Evolutionary conservation across 768 basidiomycete genomes (phyloP).

Genomic region (Tricholoma flavovirens): DNA sequence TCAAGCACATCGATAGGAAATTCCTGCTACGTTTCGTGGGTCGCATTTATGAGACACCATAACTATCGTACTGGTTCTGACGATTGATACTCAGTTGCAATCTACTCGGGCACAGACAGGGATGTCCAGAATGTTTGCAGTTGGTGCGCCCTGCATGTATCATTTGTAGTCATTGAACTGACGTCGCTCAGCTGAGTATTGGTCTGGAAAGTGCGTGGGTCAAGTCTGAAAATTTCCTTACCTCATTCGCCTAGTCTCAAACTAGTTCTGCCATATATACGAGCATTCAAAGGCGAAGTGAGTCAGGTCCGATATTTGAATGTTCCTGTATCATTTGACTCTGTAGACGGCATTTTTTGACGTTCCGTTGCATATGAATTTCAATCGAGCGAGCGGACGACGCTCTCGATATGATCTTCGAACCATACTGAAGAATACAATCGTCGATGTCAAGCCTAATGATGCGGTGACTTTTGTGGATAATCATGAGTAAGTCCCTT

Average conservation of each 20-base stretch:
- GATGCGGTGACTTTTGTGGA: conserved; percentile 91
- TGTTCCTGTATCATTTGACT: background rate
- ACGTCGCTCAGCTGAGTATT: conserved; percentile 64
- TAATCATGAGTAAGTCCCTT: conserved; percentile 71
- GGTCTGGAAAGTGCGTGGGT: conserved; percentile 59
- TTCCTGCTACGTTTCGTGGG: conserved; percentile 70
- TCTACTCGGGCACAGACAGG: conserved; percentile 40
- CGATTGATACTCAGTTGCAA: conserved; percentile 37
- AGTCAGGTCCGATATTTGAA: conserved; percentile 9
- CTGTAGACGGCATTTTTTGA: conserved; percentile 83
- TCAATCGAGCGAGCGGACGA: conserved; percentile 68
- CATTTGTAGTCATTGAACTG: background rate
- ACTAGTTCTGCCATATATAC: conserved; percentile 51
- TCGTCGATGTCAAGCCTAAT: conserved; percentile 61
- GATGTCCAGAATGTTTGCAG: conserved; percentile 51
- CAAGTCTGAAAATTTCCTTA: background rate
- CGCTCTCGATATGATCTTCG: conserved; percentile 71
- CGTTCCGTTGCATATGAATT: conserved; percentile 82
- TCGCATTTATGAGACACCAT: conserved; percentile 2
- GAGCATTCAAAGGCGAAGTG: conserved; percentile 62
- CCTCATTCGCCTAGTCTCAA: conserved; percentile 33
- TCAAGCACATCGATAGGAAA: conserved; percentile 78
- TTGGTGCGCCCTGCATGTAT: conserved; percentile 29
- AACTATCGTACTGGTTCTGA: background rate
- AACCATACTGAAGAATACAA: conserved; percentile 60